Evolutionary conservation across 306 rosid species (phyloP), one percentile per base, ranked within the genome.

Genomic region (Medicago lupulina): DNA sequence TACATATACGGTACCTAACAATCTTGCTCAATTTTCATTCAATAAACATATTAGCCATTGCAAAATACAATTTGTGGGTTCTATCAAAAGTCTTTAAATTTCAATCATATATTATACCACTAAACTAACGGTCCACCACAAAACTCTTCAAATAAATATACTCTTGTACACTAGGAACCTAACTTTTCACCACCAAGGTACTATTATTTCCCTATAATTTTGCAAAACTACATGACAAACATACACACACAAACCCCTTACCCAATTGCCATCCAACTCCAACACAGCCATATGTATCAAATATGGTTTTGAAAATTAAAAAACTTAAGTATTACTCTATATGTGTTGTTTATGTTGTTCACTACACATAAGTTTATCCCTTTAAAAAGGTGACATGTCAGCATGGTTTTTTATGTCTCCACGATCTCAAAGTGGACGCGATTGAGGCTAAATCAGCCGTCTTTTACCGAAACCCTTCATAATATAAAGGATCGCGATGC

Each of bases 261-360:
- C 41, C 73, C 75, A 61, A 44, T 54, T 15, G 16, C 63, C 60
- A 75, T 70, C 72, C 38, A 25, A 38, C 71, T 66, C 38, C 75
- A 46, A 62, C 76, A 66, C 6, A 41, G 31, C 25, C 73, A 60
- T 21, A 11, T 31, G 62, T 15, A 38, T 9, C 1, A 71, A 36
- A 44, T 34, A 66, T 0, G 13, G 40, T 7, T 28, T 8, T 61
- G 41, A 28, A 59, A 28, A 31, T 61, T 19, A 4, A 61, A 31
- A 28, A 14, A 31, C 17, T 7, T 14, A 5, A 16, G 19, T 31
- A 16, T 6, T 61, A 6, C 1, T 34, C 67, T 14, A 34, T 61
- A 31, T 8, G 21, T 61, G 19, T 31, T 14, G 67, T 8, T 34
- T 8, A 18, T 13, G 44, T 15, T 31, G 21, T 61, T 61, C 4